Percentiles rank a stretch among this genome's conserved stretches.
phyloP scores from a whole-genome alignment of 2,329 filamentous ascomycete species.

The Nemania bipapillata region DNA sequence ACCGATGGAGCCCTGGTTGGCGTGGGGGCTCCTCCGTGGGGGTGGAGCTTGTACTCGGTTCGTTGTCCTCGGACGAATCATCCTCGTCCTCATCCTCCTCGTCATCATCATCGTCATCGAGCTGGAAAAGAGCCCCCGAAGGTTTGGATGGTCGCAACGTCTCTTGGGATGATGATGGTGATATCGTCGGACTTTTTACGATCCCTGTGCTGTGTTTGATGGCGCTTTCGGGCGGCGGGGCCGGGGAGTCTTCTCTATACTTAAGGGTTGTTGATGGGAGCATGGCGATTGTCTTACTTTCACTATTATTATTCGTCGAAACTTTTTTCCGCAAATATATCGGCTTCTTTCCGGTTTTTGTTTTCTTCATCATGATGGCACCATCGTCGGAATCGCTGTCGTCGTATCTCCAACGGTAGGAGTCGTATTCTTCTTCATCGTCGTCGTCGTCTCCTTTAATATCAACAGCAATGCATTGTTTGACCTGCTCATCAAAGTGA shows the following conservation, averaged over 20 bases:
- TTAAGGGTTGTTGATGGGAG: constrained; percentile 89
- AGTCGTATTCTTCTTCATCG: constrained; percentile 71
- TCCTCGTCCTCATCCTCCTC: constrained; percentile 67
- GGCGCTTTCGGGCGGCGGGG: constrained; percentile 67
- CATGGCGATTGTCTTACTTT: constrained; percentile 88
- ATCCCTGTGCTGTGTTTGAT: constrained; percentile 68
- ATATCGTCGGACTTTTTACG: constrained; percentile 65
- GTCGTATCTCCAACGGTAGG: constrained; percentile 53
- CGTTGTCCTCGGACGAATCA: constrained; percentile 64
- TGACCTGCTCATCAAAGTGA: constrained; percentile 94
- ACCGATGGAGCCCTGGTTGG: constrained; percentile 57
- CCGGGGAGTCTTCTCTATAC: constrained; percentile 79
- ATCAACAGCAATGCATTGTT: constrained; percentile 94
- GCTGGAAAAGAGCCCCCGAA: constrained; percentile 72
- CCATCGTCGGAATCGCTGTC: constrained; percentile 80
- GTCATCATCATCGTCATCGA: constrained; percentile 68
- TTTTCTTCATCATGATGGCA: constrained; percentile 82
- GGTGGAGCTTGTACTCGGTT: constrained; percentile 45
- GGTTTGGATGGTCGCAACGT: constrained; percentile 78
- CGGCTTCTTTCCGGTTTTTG: constrained; percentile 66
- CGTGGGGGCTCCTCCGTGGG: constrained; percentile 36
- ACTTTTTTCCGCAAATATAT: constrained; percentile 60
- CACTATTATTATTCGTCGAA: constrained; percentile 61
- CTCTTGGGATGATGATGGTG: constrained; percentile 83
- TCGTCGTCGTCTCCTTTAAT: constrained; percentile 81